Percentiles rank a stretch among this genome's conserved stretches.
Evolutionary conservation across 768 basidiomycete species (phyloP).

Genomic region (Rhodotorula sphaerocarpa): DNA sequence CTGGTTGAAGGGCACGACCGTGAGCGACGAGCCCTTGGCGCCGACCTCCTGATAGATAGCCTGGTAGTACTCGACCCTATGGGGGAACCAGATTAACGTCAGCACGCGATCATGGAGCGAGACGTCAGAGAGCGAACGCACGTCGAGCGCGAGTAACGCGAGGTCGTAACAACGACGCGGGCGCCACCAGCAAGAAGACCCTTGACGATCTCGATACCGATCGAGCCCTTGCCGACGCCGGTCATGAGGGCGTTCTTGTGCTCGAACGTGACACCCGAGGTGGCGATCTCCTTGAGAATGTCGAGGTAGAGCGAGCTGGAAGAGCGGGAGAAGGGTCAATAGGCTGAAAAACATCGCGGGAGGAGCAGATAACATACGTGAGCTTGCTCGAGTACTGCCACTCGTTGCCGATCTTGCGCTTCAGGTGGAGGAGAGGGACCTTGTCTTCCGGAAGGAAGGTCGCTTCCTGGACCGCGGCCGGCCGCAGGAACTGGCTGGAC

Average conservation of each 20-base stretch:
- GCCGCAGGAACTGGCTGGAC: slow-evolving; percentile 94
- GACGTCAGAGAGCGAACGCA: neutral
- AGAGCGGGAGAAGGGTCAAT: too few species aligned
- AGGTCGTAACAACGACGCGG: slow-evolving; percentile 94
- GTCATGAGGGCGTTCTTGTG: slow-evolving; percentile 98
- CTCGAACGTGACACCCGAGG: slow-evolving; percentile 95
- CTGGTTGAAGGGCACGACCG: slow-evolving; percentile 98
- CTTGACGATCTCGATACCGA: slow-evolving; percentile 94
- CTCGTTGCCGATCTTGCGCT: slow-evolving; percentile 85
- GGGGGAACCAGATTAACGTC: slow-evolving; percentile 1
- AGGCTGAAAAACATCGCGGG: too few species aligned
- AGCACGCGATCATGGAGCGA: too few species aligned
- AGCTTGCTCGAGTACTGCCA: slow-evolving; percentile 99
- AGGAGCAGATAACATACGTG: too few species aligned
- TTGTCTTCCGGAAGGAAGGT: slow-evolving; percentile 76
- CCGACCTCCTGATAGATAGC: slow-evolving; percentile 93
- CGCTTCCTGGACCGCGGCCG: slow-evolving; percentile 57
- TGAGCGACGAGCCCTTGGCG: slow-evolving; percentile 88
- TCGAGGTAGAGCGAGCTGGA: slow-evolving; percentile 79
- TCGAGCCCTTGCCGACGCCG: slow-evolving; percentile 95
- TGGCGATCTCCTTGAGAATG: slow-evolving; percentile 94
- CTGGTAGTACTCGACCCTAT: slow-evolving; percentile 89
- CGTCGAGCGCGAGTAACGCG: slow-evolving; percentile 86
- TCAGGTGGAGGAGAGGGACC: slow-evolving; percentile 86
- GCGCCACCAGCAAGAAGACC: slow-evolving; percentile 93